Conservation (phyloP, 768 basidiomycete species). For the Calocera viscosa region DNA sequence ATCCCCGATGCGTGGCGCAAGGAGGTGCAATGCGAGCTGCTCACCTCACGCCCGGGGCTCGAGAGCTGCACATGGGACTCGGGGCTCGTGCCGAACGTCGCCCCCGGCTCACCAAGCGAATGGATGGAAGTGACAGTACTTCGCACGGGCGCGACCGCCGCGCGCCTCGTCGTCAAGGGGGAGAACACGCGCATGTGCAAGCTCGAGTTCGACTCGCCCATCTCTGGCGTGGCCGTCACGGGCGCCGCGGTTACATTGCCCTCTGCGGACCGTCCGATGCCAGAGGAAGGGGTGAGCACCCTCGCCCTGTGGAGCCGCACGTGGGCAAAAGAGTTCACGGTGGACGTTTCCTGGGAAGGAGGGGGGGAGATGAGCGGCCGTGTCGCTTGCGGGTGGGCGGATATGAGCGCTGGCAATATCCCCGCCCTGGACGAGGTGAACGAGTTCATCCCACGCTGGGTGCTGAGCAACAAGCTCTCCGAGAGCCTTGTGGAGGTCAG, state of each 20-base stretch:
- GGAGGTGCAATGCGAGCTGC: background rate
- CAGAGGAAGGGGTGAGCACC: constrained; percentile 27
- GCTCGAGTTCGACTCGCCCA: constrained; percentile 41
- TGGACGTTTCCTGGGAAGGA: constrained; percentile 40
- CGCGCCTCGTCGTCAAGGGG: constrained; percentile 41
- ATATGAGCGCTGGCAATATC: constrained; percentile 42
- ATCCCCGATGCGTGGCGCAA: background rate
- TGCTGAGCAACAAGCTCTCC: constrained; percentile 41
- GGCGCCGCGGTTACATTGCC: constrained; percentile 32
- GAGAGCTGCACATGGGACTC: constrained; percentile 38
- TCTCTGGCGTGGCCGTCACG: constrained; percentile 33
- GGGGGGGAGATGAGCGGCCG: constrained; percentile 28
- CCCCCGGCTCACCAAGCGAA: constrained; percentile 11
- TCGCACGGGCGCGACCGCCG: constrained; percentile 35
- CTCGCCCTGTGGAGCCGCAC: constrained; percentile 49
- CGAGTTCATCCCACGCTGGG: constrained; percentile 55
- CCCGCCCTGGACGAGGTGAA: constrained; percentile 60
- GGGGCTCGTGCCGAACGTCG: constrained; percentile 30
- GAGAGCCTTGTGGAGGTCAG: constrained; percentile 50
- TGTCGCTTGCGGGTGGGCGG: constrained; percentile 54
- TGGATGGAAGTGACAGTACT: constrained; percentile 38
- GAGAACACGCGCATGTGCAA: constrained; percentile 52
- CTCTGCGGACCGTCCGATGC: constrained; percentile 18
- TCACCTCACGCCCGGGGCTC: constrained; percentile 26
- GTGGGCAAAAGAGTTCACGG: constrained; percentile 44